phyloP scores from a whole-genome alignment of 1,284 basidiomycete genomes.

The Ceratobasidium theobromae region DNA sequence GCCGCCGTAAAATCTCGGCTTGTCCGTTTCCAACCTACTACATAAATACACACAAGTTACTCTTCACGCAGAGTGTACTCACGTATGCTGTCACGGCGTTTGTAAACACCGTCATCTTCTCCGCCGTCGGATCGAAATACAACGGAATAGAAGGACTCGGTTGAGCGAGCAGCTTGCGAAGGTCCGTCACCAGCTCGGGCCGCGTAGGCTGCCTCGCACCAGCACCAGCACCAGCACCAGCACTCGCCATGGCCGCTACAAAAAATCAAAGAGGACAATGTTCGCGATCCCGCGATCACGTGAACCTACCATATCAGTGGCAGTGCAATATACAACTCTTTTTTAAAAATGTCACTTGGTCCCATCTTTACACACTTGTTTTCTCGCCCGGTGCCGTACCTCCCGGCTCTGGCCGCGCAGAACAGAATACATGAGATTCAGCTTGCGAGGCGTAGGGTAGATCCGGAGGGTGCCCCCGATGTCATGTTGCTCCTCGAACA shows the following conservation, averaged over 20 bases:
- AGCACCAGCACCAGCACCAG: neutral
- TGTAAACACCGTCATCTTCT: slow-evolving; percentile 9
- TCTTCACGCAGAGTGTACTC: neutral
- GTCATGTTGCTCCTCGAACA: slow-evolving; percentile 78
- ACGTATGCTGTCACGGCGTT: slow-evolving; percentile 16
- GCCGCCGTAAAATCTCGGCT: slow-evolving; percentile 32
- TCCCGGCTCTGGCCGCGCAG: slow-evolving; percentile 67
- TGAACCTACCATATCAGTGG: neutral
- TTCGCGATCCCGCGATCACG: neutral
- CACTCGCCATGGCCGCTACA: neutral
- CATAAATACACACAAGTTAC: neutral
- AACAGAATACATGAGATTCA: slow-evolving; percentile 66
- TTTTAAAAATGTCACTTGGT: slow-evolving; percentile 52
- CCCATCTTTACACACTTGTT: slow-evolving; percentile 81
- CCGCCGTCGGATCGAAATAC: slow-evolving; percentile 17
- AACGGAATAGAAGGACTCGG: slow-evolving; percentile 11
- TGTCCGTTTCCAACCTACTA: slow-evolving; percentile 31
- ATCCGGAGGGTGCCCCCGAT: slow-evolving; percentile 53
- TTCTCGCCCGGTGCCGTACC: slow-evolving; percentile 68
- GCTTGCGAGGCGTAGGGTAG: slow-evolving; percentile 52
- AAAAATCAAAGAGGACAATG: neutral
- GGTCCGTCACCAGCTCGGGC: slow-evolving; percentile 8
- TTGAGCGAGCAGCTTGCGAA: slow-evolving; percentile 13
- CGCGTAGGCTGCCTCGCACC: neutral
- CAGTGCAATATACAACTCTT: no score